A percentile compares a stretch with the other conserved stretches of the same genome.
phyloP scores from a whole-genome alignment of 1,284 basidiomycete genomes.

The Apiotrichum akiyoshidainum region DNA sequence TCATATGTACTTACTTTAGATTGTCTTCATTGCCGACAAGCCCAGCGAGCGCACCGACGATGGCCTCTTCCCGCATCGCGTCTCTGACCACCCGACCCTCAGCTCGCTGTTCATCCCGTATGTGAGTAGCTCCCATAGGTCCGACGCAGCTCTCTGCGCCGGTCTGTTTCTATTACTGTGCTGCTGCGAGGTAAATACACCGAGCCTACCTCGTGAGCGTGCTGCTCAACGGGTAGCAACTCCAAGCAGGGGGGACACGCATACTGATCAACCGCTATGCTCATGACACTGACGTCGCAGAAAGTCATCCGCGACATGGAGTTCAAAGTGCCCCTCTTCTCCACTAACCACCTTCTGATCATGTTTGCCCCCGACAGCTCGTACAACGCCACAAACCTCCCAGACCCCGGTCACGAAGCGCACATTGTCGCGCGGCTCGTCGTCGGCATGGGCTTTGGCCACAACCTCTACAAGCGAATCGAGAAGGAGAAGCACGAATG shows the following conservation, averaged over 20 bases:
- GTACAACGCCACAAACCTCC: conserved; percentile 21
- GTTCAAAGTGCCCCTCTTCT: conserved; percentile 45
- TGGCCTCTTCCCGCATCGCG: conserved; percentile 10
- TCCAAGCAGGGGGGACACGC: no score
- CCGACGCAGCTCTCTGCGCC: not conserved
- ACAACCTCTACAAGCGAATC: conserved; percentile 44
- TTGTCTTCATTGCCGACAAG: conserved; percentile 27
- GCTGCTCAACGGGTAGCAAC: not conserved
- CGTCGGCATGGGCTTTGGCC: conserved; percentile 40
- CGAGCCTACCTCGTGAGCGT: no score
- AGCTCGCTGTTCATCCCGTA: conserved; percentile 37
- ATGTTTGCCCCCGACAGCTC: conserved; percentile 34
- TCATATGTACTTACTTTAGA: conserved; percentile 7
- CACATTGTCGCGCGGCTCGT: conserved; percentile 33
- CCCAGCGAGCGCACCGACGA: conserved; percentile 2
- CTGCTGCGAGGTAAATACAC: no score
- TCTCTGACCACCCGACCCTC: conserved; percentile 24
- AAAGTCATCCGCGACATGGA: conserved; percentile 20
- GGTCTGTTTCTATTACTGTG: no score
- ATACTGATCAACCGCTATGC: no score
- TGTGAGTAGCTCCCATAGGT: conserved; percentile 31
- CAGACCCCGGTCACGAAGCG: conserved; percentile 35
- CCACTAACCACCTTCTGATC: conserved; percentile 37
- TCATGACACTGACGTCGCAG: no score
- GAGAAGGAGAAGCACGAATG: conserved; percentile 37